Evolutionary conservation across 2,329 filamentous ascomycete genomes (phyloP), one percentile per base, ranked within the genome.

Genomic region (Colletotrichum costaricense): DNA sequence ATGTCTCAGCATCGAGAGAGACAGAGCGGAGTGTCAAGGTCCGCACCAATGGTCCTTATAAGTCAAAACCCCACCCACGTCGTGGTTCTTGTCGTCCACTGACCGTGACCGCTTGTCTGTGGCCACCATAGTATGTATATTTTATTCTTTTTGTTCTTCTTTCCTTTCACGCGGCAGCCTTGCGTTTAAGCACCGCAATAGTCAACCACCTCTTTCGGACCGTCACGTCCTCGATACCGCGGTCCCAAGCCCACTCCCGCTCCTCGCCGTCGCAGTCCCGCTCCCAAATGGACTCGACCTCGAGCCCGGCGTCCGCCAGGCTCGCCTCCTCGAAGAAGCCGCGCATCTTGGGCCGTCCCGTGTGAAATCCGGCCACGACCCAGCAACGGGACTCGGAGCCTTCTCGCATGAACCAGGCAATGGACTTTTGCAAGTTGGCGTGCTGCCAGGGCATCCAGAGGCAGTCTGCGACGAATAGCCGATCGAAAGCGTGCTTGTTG

Each of bases 391-490:
- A 88, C 19, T 77, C 80, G 2, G 82, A 76, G 3, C 78, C 81
- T 12, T 80, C 76, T 22, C 80, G 82, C 22, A 94, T 84, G 78
- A 94, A 93, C 81, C 90, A 89, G 5, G 86, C 81, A 78, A 94
- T 89, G 28, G 91, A 93, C 55, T 79, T 81, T 59, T 87, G 87
- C 30, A 95, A 86, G 80, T 91, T 93, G n/a, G 82, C 86, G 81
- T 95, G 93, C 84, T 94, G 89, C 84, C 88, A 88, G 1, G 90
- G 89, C 91, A 94, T 94, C 93, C 93, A 95, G 69, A 93, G 86
- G 78, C 93, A 94, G 81, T 95, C 93, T 74, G 92, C 91, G 0
- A 90, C 91, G n/a, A 94, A 82, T 54, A 95, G 85, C 70, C 91
- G 88, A 58, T 90, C 90, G 78, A 91, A 94, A 1, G 78, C 79